Percentiles rank a stretch among this genome's conserved stretches.
These are phyloP conservation scores for Globisporangium polare DNA, from an alignment of 352 stramenopile species.

Conservation along the genomic window DNA sequence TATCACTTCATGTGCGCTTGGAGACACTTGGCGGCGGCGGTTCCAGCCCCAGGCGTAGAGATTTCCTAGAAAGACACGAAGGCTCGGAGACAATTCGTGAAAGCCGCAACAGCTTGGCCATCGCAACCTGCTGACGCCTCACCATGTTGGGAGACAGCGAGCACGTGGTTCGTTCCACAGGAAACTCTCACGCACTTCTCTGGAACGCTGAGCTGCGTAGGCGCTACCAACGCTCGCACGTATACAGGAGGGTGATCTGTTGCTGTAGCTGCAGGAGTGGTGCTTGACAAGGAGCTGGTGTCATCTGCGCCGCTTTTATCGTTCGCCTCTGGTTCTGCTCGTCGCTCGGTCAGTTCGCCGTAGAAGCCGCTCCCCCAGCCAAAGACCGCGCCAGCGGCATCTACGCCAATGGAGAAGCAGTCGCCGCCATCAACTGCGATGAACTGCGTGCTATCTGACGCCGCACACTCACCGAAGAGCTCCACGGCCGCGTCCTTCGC, in stretches of 20 bases:
- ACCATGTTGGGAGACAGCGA: constrained; percentile 32
- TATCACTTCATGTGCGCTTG: constrained; percentile 8
- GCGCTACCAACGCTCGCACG: background rate
- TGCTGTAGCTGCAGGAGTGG: background rate
- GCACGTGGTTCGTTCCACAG: constrained; percentile 58
- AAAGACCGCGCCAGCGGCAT: constrained; percentile 26
- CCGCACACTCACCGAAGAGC: constrained; percentile 35
- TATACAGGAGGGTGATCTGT: background rate
- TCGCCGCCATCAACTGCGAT: constrained; percentile 41
- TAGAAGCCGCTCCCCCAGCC: constrained; percentile 71
- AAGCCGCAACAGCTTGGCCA: too few species aligned
- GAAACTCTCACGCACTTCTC: constrained; percentile 34
- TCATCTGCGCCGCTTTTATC: background rate
- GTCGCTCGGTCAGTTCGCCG: constrained; percentile 32
- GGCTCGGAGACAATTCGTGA: too few species aligned
- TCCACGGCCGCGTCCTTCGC: constrained; percentile 3
- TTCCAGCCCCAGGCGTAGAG: constrained; percentile 65
- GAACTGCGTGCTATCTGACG: constrained; percentile 13
- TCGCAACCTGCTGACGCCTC: background rate
- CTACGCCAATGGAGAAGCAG: constrained; percentile 46
- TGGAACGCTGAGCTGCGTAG: constrained; percentile 17
- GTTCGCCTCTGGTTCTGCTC: background rate
- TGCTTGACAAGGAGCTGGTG: background rate
- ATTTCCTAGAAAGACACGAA: constrained; percentile 16
- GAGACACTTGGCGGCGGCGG: constrained; percentile 29